Conservation (phyloP, 352 stramenopile genomes). For the Thalassiosira hispida region DNA sequence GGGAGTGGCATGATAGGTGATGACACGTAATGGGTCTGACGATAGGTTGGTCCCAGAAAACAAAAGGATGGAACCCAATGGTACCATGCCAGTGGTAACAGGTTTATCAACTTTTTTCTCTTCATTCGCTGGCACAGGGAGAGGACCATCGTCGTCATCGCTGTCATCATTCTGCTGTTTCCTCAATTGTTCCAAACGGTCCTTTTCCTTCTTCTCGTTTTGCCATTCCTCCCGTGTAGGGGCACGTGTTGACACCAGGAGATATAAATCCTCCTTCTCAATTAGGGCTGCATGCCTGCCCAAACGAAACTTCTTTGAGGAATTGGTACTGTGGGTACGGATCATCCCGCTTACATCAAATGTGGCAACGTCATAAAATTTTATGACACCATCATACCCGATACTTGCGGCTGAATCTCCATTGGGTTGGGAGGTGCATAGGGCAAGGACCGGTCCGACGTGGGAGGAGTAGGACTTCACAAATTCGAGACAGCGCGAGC, state of each 20-base stretch:
- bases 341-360: slow-evolving; percentile 99
- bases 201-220: slow-evolving; percentile 24
- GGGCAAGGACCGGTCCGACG: slow-evolving; percentile 87
- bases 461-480: slow-evolving; percentile 99
- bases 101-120: slow-evolving; percentile 22
- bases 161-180: slow-evolving; percentile 20
- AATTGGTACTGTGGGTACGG: slow-evolving; percentile 59
- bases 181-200: slow-evolving; percentile 13
- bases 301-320: slow-evolving; percentile 59
- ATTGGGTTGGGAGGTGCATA: slow-evolving; percentile 84
- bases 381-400: slow-evolving; percentile 92
- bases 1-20: slow-evolving; percentile 90
- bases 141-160: slow-evolving; percentile 40
- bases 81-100: slow-evolving; percentile 57
- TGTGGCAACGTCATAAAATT: slow-evolving; percentile 98
- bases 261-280: slow-evolving; percentile 49
- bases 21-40: slow-evolving; percentile 63
- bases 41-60: slow-evolving; percentile 87
- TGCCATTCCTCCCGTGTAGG: slow-evolving; percentile 51
- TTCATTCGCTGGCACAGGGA: slow-evolving; percentile 15
- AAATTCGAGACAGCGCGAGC: slow-evolving; percentile 93
- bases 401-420: slow-evolving; percentile 68
- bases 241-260: slow-evolving; percentile 50
- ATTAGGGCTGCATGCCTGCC: slow-evolving; percentile 52
- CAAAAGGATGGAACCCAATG: slow-evolving; percentile 85